These are phyloP conservation scores for Theileria parva DNA, from an alignment of 169 alveolate species.

Conservation along the genomic window DNA sequence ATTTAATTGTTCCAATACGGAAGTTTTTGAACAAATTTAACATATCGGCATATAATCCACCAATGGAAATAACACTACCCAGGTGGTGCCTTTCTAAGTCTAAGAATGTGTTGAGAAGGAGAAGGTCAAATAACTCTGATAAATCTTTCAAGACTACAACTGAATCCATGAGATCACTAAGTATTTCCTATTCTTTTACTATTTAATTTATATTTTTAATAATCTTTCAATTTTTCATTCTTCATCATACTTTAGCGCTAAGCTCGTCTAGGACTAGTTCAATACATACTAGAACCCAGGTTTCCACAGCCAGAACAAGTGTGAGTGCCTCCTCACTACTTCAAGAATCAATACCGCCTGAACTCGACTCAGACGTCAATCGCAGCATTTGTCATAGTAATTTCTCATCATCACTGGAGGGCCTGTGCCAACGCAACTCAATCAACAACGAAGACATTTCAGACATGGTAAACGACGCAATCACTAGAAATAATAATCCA, in stretches of 20 bases:
- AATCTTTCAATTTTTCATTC: background rate
- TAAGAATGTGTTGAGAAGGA: conserved; percentile 9
- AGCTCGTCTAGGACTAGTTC: background rate
- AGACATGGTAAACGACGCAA: conserved; percentile 64
- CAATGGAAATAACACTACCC: conserved; percentile 40
- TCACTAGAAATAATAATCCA: conserved; percentile 14
- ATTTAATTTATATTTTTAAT: too few relatives aligned
- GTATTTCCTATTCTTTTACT: background rate
- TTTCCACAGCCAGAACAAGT: background rate
- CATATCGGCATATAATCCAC: conserved; percentile 22
- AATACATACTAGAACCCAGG: background rate
- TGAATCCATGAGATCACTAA: background rate
- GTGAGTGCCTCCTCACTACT: background rate
- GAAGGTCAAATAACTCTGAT: background rate
- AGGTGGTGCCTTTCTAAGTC: conserved; percentile 63
- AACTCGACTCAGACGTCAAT: conserved; percentile 21
- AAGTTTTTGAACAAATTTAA: conserved; percentile 36
- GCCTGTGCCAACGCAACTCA: conserved; percentile 43
- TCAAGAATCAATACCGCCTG: background rate
- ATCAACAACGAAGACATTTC: conserved; percentile 50
- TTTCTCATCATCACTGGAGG: conserved; percentile 57
- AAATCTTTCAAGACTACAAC: background rate
- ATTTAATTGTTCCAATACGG: conserved; percentile 44
- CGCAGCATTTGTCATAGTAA: conserved; percentile 38
- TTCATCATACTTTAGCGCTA: background rate